These are phyloP conservation scores for Thecaphora thlaspeos DNA, from an alignment of 1,284 basidiomycete species.

Conservation along the genomic window DNA sequence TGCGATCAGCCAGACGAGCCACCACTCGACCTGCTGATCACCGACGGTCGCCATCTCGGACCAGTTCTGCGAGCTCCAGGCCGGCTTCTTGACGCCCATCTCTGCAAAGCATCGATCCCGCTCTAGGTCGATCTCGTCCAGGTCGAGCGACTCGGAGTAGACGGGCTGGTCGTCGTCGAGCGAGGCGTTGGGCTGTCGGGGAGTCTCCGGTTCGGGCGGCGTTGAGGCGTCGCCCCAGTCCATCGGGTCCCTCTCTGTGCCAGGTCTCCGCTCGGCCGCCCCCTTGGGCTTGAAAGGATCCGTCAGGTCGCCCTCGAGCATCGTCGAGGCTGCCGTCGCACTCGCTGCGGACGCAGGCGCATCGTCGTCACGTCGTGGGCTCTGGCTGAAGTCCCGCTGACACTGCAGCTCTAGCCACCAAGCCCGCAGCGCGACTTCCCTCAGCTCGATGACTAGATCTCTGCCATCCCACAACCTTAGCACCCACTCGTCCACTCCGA, in stretches of 20 bases:
- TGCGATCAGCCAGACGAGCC: constrained; percentile 31
- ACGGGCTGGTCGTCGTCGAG: constrained; percentile 28
- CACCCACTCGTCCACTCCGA: constrained; percentile 41
- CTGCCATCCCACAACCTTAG: constrained; percentile 36
- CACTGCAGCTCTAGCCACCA: constrained; percentile 40
- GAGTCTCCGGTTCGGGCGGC: neutral
- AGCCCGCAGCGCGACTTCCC: constrained; percentile 25
- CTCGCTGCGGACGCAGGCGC: neutral
- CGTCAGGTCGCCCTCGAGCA: constrained; percentile 25
- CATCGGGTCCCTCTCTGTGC: constrained; percentile 27
- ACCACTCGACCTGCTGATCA: constrained; percentile 33
- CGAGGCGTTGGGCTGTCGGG: constrained; percentile 1
- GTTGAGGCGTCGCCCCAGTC: constrained; percentile 37
- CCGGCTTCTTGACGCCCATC: constrained; percentile 31
- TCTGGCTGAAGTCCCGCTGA: no score
- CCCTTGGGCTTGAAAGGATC: constrained; percentile 17
- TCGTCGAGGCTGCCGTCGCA: constrained; percentile 1
- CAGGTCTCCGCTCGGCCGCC: constrained; percentile 14
- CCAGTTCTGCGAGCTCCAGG: constrained; percentile 28
- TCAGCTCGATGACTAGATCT: constrained; percentile 32
- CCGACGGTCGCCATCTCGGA: constrained; percentile 25
- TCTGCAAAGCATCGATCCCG: constrained; percentile 30
- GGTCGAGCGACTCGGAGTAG: constrained; percentile 33
- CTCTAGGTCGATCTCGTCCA: constrained; percentile 36
- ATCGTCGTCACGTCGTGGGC: neutral